Percentiles rank a stretch among this genome's conserved stretches.
Evolutionary conservation across 805 yeast genomes (phyloP).

Genomic region (Lipomyces orientalis): DNA sequence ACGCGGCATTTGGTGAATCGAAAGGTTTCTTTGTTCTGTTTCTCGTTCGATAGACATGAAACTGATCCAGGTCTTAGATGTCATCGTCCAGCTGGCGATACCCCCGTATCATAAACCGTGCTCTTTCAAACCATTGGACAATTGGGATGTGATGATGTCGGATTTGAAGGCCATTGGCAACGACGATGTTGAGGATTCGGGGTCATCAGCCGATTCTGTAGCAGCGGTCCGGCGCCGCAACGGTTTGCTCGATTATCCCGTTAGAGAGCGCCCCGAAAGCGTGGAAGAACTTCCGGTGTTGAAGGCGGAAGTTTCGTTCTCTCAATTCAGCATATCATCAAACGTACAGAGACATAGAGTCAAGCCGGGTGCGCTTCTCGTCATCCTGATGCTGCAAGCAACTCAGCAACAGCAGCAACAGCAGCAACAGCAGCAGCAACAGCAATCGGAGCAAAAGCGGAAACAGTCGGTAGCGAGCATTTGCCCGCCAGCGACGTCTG

Average conservation of each 20-base stretch:
- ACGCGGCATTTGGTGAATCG: conserved; percentile 29
- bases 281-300: conserved; percentile 8
- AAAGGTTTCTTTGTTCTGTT: conserved; percentile 5
- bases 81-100: conserved; percentile 25
- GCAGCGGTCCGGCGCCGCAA: neutral
- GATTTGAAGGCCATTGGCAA: conserved; percentile 17
- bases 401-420: conserved; percentile 1
- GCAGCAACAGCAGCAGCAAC: neutral
- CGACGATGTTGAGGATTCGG: conserved; percentile 7
- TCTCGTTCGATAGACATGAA: neutral
- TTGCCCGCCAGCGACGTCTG: neutral
- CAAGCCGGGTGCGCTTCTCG: conserved; percentile 13
- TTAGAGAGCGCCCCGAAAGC: neutral
- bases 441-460: neutral
- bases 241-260: neutral
- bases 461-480: conserved; percentile 6
- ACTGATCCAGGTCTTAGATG: conserved; percentile 1
- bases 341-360: neutral
- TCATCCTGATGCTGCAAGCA: conserved; percentile 6
- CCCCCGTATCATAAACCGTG: conserved; percentile 15
- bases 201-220: neutral
- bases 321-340: conserved; percentile 5
- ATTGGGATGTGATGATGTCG: conserved; percentile 25
- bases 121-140: conserved; percentile 13
- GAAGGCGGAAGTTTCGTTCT: conserved; percentile 6